phyloP scores from a whole-genome alignment of 306 rosid genomes.

The Trifolium dubium region DNA sequence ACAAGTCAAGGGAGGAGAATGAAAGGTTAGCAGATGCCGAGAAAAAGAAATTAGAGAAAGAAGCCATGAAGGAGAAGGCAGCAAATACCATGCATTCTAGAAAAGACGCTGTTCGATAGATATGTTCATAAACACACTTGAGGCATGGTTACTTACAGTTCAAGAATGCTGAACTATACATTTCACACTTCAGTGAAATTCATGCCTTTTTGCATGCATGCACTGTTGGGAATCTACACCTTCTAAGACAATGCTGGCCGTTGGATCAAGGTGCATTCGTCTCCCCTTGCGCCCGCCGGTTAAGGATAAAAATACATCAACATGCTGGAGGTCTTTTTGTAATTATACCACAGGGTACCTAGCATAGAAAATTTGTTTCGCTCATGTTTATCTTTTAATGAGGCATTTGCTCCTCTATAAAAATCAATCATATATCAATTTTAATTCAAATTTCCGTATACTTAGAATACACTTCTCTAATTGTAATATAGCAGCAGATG shows the following conservation, averaged over 20 bases:
- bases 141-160: constrained; percentile 18
- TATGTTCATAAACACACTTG: constrained; percentile 25
- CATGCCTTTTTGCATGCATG: constrained; percentile 23
- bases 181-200: constrained; percentile 35
- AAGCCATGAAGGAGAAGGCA: constrained; percentile 85
- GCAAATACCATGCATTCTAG: constrained; percentile 46
- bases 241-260: constrained; percentile 22
- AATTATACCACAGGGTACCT: constrained; percentile 41
- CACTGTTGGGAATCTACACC: constrained; percentile 23
- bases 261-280: constrained; percentile 24
- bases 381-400: neutral
- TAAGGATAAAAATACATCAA: constrained; percentile 41
- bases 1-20: constrained; percentile 93
- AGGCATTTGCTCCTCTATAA: constrained; percentile 15
- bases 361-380: constrained; percentile 26
- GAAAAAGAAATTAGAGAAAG: constrained; percentile 86
- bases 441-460: constrained; percentile 21
- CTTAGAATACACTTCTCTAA: constrained; percentile 6
- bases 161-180: constrained; percentile 11
- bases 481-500: constrained; percentile 37
- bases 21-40: constrained; percentile 85
- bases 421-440: too few relatives aligned
- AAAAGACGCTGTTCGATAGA: constrained; percentile 52
- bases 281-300: constrained; percentile 35
- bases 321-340: constrained; percentile 39